Evolutionary conservation across 2,329 filamentous ascomycete species (phyloP), one percentile per base, ranked within the genome.

Genomic region (Ceratocystis harringtonii): DNA sequence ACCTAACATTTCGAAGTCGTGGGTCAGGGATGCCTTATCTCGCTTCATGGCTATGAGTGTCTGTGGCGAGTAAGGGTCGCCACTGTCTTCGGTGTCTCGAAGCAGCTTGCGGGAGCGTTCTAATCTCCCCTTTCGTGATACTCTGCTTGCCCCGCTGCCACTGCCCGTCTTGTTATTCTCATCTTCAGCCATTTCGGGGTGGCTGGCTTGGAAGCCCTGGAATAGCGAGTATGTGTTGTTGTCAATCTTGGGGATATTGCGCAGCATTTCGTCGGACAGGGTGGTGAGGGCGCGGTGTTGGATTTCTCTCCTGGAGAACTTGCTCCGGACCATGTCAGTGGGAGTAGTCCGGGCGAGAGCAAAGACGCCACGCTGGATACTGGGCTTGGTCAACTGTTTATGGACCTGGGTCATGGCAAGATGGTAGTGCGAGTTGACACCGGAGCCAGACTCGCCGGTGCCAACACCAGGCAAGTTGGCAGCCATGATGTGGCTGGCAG

Each of bases 321-420:
- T 92, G 68, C 90, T 92, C 70, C 94, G 89, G 70, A 97, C 89
- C 63, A 99, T 80, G 73, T 99, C 92, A 69, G 90, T 90, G n/a
- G 94, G 94, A 1, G 89, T 91, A 10, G 92, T 92, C 75, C 88
- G 88, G 63, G 92, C 87, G 76, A 97, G 88, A 68, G 90, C 88
- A 75, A 97, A 95, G 73, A 99, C 87, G 74, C 87, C 90, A 72
- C 90, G 86, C 77, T 97, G 94, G 55, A 96, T 81, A 66, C 81
- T 82, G 4, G 94, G 94, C 64, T 89, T 84, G 70, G 89, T 85
- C 71, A 97, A 82, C 75, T 96, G 90, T 72, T 90, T 90, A 72
- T 95, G 90, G 63, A 99, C 86, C 74, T 94, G 89, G 72, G 82
- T 86, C 81, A 99, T 87, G 69, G 94, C 92, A 76, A 81, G 85